phyloP scores from a whole-genome alignment of 192 early-diverging fungal species.

The Dispira simplex region DNA sequence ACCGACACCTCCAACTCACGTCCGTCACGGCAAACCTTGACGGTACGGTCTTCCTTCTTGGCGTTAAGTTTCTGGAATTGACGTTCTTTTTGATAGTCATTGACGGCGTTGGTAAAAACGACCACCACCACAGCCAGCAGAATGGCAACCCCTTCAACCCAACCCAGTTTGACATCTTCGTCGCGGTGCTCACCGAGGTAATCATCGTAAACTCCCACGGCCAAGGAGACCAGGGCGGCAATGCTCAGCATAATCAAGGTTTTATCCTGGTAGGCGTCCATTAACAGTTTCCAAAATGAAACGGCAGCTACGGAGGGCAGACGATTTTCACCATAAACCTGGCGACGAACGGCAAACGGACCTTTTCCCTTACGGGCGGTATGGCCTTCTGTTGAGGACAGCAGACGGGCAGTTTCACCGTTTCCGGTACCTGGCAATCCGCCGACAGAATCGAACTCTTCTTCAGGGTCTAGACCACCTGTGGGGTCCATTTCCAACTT shows the following conservation, averaged over 20 bases:
- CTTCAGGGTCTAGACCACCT: conserved; percentile 36
- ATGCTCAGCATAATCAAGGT: conserved; percentile 71
- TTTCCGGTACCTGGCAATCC: conserved; percentile 13
- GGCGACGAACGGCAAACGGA: conserved; percentile 29
- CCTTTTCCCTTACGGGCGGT: conserved; percentile 9
- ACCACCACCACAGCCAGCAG: conserved; percentile 72
- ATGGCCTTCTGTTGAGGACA: neutral
- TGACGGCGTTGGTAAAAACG: conserved; percentile 77
- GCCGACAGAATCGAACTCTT: conserved; percentile 14
- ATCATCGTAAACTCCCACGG: conserved; percentile 77
- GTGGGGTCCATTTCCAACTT: conserved; percentile 41
- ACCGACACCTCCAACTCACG: conserved; percentile 55
- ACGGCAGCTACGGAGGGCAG: conserved; percentile 35
- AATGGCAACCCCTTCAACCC: conserved; percentile 75
- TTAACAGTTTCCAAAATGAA: conserved; percentile 37
- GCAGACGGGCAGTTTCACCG: conserved; percentile 23
- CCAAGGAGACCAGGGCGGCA: conserved; percentile 69
- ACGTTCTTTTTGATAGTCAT: conserved; percentile 80
- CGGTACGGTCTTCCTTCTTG: conserved; percentile 68
- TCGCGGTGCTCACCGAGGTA: conserved; percentile 37
- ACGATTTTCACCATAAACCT: conserved; percentile 29
- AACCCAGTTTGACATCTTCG: conserved; percentile 60
- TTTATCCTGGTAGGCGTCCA: conserved; percentile 48
- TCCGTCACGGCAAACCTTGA: conserved; percentile 65
- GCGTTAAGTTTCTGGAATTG: conserved; percentile 79